phyloP scores from a whole-genome alignment of 139 green algal genomes.

The Chlorella sp. region DNA sequence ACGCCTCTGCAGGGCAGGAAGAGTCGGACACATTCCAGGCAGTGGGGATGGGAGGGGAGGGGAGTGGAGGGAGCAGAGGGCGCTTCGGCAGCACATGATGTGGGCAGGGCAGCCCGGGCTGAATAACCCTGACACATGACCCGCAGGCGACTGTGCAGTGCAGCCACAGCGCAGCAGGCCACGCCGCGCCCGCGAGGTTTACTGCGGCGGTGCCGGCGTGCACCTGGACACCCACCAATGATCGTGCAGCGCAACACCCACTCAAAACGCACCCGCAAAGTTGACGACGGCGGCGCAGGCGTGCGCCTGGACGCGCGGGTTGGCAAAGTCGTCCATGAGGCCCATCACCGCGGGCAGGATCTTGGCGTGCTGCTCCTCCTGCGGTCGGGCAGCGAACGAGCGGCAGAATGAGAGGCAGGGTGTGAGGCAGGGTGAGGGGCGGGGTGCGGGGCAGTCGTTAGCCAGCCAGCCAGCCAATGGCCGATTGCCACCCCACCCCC shows the following conservation, averaged over 20 bases:
- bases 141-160: no score
- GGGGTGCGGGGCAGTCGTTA: background rate
- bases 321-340: constrained; percentile 88
- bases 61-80: background rate
- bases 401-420: background rate
- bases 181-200: no score
- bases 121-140: no score
- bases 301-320: constrained; percentile 95
- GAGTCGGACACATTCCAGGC: background rate
- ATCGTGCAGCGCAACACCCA: no score
- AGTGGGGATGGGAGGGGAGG: background rate
- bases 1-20: background rate
- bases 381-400: no score
- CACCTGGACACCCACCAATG: no score
- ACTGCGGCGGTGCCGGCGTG: no score
- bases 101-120: background rate
- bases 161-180: no score
- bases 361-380: constrained; percentile 55
- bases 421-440: background rate
- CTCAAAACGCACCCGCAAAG: constrained; percentile 95
- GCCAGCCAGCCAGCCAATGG: background rate
- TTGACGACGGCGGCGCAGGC: constrained; percentile 95
- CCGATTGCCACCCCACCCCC: background rate
- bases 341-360: constrained; percentile 70
- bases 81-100: background rate